Percentiles rank a stretch among this genome's conserved stretches.
Conservation (phyloP, 345 rosid genomes). For the Ailanthus altissimus region DNA sequence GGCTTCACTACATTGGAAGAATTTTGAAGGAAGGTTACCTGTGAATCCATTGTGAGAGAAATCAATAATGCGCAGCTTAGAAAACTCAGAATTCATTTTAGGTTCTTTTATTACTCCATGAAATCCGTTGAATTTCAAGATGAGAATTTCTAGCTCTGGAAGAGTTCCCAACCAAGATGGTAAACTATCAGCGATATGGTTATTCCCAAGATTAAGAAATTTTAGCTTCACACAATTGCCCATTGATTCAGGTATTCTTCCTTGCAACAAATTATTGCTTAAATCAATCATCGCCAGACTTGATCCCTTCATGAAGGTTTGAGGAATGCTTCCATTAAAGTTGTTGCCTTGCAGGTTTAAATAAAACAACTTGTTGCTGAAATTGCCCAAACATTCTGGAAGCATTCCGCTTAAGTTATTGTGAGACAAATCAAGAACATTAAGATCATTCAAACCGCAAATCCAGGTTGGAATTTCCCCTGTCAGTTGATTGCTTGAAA, state of each 20-base stretch:
- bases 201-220: slow-evolving; percentile 1
- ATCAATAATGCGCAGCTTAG: background rate
- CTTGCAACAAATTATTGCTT: background rate
- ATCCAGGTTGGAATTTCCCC: no score
- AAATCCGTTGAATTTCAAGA: background rate
- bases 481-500: no score
- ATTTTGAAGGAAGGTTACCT: background rate
- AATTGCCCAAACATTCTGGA: no score
- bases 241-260: background rate
- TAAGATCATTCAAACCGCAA: no score
- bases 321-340: background rate
- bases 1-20: background rate
- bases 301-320: background rate
- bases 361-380: no score
- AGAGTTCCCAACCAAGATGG: slow-evolving; percentile 13
- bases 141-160: background rate
- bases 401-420: no score
- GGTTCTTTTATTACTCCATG: background rate
- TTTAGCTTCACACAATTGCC: background rate
- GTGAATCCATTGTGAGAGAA: background rate
- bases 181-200: background rate
- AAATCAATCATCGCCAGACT: background rate
- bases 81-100: background rate
- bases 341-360: no score
- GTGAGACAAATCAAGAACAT: no score